Base-by-base conservation (phyloP, 306 rosid genomes). In the Dalbergia cochinchinensis region DNA sequence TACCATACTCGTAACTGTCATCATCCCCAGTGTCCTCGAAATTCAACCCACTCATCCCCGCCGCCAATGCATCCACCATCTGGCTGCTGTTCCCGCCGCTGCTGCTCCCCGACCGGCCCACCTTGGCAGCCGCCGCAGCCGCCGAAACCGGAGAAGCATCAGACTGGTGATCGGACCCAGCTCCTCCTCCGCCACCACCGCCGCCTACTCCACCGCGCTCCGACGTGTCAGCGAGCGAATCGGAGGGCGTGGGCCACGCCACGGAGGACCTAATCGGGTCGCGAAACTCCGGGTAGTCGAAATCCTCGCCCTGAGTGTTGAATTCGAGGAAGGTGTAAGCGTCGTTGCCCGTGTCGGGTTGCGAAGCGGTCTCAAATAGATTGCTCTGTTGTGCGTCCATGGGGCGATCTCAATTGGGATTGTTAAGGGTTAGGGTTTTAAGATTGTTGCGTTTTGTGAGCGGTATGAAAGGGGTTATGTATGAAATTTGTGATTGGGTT, bases 251-350 rank as follows among this genome's bases (percentile, higher is more conserved):
- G 5, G 99, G 98, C 99, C 99, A 96, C 0, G 96, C 84, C 11
- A 91, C 95, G 6, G 98, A 82, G 1, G 99, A 91, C 68, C 98
- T 89, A 81, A 91, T 93, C 80, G 99, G 92, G 89, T 96, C 99
- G 11, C 92, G 97, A 37, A 93, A 96, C 88, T 96, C 99, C 0
- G 98, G 97, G 44, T 93, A 96, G 80, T 96, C 98, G 86, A 93
- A 93, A 82, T 93, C 99, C 73, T 96, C 99, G 33, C 99, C 99
- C 74, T 96, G 99, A 1, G 99, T 93, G 86, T 93, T 96, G 84
- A 96, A 96, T 86, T 96, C 99, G 70, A 96, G 96, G 80, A 96
- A 96, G 14, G 99, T 96, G 89, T 96, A 96, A 13, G 99, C 99
- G 76, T 96, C 99, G 92, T 88, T 91, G 26, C 80, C 97, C 7